These are phyloP conservation scores for Verticillium nonalfalfae DNA, from an alignment of 2,329 filamentous ascomycete species.

Conservation along the genomic window DNA sequence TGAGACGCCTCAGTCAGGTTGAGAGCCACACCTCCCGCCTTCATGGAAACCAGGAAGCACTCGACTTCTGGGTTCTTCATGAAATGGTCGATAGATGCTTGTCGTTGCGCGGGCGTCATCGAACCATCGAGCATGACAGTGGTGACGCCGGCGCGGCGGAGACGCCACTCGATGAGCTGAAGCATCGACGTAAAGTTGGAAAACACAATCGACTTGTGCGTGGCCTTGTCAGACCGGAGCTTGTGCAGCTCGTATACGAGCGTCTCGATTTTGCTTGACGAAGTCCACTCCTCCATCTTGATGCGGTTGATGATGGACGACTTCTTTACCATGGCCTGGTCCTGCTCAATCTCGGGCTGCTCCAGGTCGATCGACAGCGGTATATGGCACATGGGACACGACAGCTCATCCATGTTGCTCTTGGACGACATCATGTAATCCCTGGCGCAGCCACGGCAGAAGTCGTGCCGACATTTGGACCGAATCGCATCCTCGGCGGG, in stretches of 20 bases:
- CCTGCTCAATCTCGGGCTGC: slow-evolving; percentile 91
- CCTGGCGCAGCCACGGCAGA: slow-evolving; percentile 34
- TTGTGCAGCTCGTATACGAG: slow-evolving; percentile 91
- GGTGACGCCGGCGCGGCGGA: slow-evolving; percentile 92
- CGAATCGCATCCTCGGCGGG: slow-evolving; percentile 90
- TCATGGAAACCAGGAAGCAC: slow-evolving; percentile 92
- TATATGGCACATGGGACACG: slow-evolving; percentile 91
- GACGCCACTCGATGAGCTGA: slow-evolving; percentile 92
- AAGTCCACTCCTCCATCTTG: slow-evolving; percentile 98
- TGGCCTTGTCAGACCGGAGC: slow-evolving; percentile 84
- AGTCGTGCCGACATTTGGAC: slow-evolving; percentile 85
- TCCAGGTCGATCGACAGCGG: slow-evolving; percentile 85
- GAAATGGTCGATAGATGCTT: slow-evolving; percentile 91
- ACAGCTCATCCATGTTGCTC: slow-evolving; percentile 48
- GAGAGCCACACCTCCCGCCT: slow-evolving; percentile 90
- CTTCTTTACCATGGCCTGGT: slow-evolving; percentile 82
- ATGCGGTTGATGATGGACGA: slow-evolving; percentile 98
- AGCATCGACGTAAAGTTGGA: slow-evolving; percentile 97
- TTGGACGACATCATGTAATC: slow-evolving; percentile 63
- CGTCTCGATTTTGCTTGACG: slow-evolving; percentile 95
- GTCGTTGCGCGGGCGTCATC: slow-evolving; percentile 91
- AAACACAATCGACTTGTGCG: slow-evolving; percentile 95
- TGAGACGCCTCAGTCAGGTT: slow-evolving; percentile 92
- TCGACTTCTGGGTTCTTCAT: slow-evolving; percentile 94
- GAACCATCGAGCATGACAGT: slow-evolving; percentile 97